Evolutionary conservation across 2,329 filamentous ascomycete genomes (phyloP).

Genomic region (Lasiodiplodia hormozganensis): DNA sequence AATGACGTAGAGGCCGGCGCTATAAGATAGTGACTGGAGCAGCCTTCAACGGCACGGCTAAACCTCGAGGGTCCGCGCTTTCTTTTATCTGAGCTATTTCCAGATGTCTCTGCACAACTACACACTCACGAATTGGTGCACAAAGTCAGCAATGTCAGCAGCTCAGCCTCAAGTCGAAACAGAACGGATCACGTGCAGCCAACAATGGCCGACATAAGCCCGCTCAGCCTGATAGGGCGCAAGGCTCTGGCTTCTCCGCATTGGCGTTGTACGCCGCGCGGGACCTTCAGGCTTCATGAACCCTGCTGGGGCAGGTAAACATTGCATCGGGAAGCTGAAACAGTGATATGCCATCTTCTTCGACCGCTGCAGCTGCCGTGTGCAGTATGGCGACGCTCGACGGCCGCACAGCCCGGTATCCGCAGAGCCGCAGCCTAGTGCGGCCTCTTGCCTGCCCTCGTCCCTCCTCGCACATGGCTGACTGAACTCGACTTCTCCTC

Average conservation of each 20-base stretch:
- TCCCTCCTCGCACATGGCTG: background rate
- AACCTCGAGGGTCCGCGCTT: constrained; percentile 1
- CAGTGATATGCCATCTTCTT: background rate
- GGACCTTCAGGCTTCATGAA: constrained; percentile 1
- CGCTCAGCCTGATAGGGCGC: background rate
- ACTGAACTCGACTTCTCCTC: background rate
- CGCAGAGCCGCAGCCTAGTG: constrained; percentile 10
- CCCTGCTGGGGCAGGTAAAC: background rate
- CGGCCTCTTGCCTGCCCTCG: background rate
- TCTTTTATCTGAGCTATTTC: background rate
- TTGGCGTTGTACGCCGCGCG: background rate
- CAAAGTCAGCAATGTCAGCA: background rate
- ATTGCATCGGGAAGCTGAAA: background rate
- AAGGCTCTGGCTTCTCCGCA: constrained; percentile 4
- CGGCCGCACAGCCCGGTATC: constrained; percentile 10
- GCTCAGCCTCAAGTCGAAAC: background rate
- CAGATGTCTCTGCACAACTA: background rate
- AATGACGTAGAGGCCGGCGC: constrained; percentile 6
- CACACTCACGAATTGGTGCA: no score
- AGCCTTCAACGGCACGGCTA: background rate
- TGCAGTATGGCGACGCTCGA: constrained; percentile 4
- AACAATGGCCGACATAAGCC: background rate
- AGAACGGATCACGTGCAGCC: background rate
- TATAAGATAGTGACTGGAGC: background rate
- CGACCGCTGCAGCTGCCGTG: background rate